A percentile compares a stretch with the other conserved stretches of the same genome.
Evolutionary conservation across 2,329 filamentous ascomycete species (phyloP).

Genomic region (Trichoderma sp.): DNA sequence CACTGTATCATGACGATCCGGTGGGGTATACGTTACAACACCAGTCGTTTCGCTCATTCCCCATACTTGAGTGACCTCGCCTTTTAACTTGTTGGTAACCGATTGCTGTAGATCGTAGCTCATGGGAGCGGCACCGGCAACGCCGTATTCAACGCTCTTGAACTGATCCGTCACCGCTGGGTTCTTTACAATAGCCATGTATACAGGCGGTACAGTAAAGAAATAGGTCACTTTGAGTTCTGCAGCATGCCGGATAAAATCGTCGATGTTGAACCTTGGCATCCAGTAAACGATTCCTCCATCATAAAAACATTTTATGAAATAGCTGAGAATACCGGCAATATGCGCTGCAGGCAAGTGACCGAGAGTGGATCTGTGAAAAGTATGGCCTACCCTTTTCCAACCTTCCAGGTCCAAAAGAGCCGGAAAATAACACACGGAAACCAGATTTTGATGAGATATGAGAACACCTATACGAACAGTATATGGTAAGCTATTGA

Average conservation of each 20-base stretch:
- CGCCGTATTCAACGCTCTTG: conserved; percentile 48
- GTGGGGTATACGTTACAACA: conserved; percentile 48
- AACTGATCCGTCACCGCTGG: conserved; percentile 59
- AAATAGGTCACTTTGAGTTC: conserved; percentile 55
- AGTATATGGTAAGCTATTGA: background rate
- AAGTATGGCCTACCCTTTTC: conserved; percentile 33
- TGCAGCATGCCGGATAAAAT: conserved; percentile 56
- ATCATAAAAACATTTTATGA: conserved; percentile 44
- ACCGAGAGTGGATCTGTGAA: conserved; percentile 41
- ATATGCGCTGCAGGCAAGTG: conserved; percentile 52
- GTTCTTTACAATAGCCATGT: conserved; percentile 59
- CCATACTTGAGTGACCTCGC: conserved; percentile 55
- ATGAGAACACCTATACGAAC: conserved; percentile 41
- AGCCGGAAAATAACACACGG: conserved; percentile 39
- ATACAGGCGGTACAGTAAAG: conserved; percentile 64
- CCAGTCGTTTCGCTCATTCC: conserved; percentile 59
- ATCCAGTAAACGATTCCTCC: conserved; percentile 62
- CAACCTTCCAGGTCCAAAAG: conserved; percentile 36
- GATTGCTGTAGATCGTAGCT: conserved; percentile 55
- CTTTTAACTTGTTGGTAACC: conserved; percentile 52
- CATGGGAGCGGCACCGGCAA: conserved; percentile 59
- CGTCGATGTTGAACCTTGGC: conserved; percentile 57
- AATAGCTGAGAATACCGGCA: conserved; percentile 48
- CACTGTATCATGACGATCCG: conserved; percentile 44
- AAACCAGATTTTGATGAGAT: conserved; percentile 49